Percentiles rank a stretch among this genome's conserved stretches.
phyloP scores from a whole-genome alignment of 768 basidiomycete genomes.

The Serendipita sp. region DNA sequence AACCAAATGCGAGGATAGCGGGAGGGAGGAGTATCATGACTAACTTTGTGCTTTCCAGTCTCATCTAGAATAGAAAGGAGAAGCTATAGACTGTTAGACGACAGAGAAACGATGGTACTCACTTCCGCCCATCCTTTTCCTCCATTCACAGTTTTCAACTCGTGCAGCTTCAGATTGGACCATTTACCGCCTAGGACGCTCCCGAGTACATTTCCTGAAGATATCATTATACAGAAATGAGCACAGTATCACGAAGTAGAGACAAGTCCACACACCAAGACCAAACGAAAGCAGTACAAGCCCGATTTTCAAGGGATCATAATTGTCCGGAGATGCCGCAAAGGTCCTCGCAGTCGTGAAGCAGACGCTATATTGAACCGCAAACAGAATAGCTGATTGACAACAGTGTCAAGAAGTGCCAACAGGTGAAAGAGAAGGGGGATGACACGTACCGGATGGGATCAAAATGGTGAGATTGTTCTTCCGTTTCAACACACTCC shows the following conservation, averaged over 20 bases:
- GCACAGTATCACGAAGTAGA: neutral
- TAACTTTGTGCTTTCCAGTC: constrained; percentile 42
- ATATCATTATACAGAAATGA: neutral
- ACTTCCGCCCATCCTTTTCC: constrained; percentile 50
- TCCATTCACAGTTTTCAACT: constrained; percentile 28
- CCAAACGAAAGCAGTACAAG: constrained; percentile 64
- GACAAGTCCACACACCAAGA: constrained; percentile 27
- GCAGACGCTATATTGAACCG: constrained; percentile 48
- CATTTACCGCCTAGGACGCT: constrained; percentile 42
- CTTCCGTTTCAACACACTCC: constrained; percentile 34
- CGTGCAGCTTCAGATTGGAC: constrained; percentile 33
- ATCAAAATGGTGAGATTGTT: constrained; percentile 54
- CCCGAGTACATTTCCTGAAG: constrained; percentile 32
- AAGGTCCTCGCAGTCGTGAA: constrained; percentile 67
- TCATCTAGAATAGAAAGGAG: constrained; percentile 33
- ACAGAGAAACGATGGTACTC: constrained; percentile 7
- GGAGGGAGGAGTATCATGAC: constrained; percentile 44
- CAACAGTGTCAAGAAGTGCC: neutral
- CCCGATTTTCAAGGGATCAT: constrained; percentile 53
- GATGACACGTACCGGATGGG: constrained; percentile 36
- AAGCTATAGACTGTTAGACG: neutral
- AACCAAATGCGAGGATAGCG: constrained; percentile 51
- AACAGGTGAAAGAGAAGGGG: neutral
- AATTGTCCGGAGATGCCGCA: constrained; percentile 37
- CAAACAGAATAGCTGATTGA: constrained; percentile 46